Conservation (phyloP, 805 yeast genomes). For the Kazachstania psychrophila region DNA sequence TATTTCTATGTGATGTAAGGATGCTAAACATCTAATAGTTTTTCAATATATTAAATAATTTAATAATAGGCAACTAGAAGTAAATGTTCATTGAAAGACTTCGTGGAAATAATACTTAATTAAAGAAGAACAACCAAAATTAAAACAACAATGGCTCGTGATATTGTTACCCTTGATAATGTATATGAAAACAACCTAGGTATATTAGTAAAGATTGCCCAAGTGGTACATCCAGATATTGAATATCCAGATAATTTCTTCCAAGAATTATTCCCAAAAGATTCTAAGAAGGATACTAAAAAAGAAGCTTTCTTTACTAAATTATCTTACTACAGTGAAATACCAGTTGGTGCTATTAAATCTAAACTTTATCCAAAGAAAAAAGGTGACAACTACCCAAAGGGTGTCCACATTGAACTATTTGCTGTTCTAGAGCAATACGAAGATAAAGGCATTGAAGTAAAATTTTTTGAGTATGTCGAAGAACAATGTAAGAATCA, state of each 20-base stretch:
- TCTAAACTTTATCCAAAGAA: constrained; percentile 41
- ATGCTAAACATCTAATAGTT: too few species aligned
- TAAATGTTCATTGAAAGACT: too few species aligned
- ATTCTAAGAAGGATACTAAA: constrained; percentile 6
- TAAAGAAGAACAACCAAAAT: background rate
- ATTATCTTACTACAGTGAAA: constrained; percentile 55
- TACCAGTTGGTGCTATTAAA: constrained; percentile 72
- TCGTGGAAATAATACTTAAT: background rate
- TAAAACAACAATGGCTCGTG: constrained; percentile 13
- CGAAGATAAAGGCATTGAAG: constrained; percentile 53
- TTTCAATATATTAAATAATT: too few species aligned
- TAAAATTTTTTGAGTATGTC: constrained; percentile 45
- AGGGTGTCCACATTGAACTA: constrained; percentile 53
- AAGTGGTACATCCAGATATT: constrained; percentile 3
- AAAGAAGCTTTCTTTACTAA: constrained; percentile 15
- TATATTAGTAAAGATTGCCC: constrained; percentile 14
- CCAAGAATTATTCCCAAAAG: constrained; percentile 15
- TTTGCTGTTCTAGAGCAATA: constrained; percentile 62
- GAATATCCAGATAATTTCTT: constrained; percentile 18
- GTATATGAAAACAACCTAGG: constrained; percentile 25
- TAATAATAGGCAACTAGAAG: too few species aligned
- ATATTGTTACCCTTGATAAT: constrained; percentile 16
- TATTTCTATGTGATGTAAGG: too few species aligned
- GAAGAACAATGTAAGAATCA: constrained; percentile 43
- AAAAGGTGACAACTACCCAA: constrained; percentile 35